Evolutionary conservation across 208 protist genomes (phyloP).

Genomic region (Leishmania arabica): DNA sequence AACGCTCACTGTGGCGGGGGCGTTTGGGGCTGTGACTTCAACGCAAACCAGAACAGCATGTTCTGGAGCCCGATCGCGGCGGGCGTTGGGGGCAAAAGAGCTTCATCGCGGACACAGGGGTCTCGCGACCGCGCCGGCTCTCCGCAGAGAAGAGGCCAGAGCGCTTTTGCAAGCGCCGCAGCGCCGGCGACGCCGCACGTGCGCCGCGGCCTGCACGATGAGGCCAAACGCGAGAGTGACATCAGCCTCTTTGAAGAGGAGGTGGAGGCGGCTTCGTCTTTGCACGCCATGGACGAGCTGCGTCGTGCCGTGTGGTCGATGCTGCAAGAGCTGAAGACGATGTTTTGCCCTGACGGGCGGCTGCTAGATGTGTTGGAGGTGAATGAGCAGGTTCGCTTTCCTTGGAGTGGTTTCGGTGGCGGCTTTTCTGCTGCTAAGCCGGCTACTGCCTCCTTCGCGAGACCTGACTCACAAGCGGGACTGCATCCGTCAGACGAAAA

Average conservation of each 20-base stretch:
- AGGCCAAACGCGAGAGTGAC: slow-evolving; percentile 9
- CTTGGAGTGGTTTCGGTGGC: not conserved
- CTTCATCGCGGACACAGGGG: not conserved
- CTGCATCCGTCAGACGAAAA: slow-evolving; percentile 3
- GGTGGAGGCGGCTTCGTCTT: slow-evolving; percentile 4
- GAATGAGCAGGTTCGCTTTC: slow-evolving; percentile 13
- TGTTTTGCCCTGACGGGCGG: slow-evolving; percentile 22
- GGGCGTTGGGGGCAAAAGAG: not conserved
- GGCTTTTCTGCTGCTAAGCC: not conserved
- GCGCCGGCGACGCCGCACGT: not conserved
- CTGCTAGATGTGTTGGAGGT: slow-evolving; percentile 22
- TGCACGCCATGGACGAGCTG: slow-evolving; percentile 32
- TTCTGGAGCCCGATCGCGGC: slow-evolving; percentile 26
- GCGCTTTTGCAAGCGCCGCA: not conserved
- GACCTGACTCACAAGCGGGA: not conserved
- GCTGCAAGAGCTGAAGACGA: slow-evolving; percentile 26
- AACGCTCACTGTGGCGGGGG: not conserved
- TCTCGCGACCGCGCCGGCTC: not conserved
- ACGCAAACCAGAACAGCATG: slow-evolving; percentile 20
- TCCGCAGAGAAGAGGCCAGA: not conserved
- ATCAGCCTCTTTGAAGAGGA: slow-evolving; percentile 10
- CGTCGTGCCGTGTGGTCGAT: slow-evolving; percentile 32
- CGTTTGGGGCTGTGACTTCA: slow-evolving; percentile 3
- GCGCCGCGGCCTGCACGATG: slow-evolving; percentile 4
- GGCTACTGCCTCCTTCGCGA: not conserved